Conservation (phyloP, 1,284 basidiomycete species). For the Ganoderma lucidum region DNA sequence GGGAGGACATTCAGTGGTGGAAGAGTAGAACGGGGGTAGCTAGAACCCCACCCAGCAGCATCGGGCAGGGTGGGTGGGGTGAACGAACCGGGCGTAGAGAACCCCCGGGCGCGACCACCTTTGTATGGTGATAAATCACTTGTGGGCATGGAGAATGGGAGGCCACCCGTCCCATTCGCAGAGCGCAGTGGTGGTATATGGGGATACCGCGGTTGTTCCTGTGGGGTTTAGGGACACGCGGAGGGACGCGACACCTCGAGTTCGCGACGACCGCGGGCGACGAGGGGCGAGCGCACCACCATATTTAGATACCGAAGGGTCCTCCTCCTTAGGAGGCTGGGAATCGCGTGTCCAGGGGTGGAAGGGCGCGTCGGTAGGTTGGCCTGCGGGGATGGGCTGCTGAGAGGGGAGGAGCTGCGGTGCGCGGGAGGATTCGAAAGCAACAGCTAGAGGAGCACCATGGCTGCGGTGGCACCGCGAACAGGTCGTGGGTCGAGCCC, state of each 20-base stretch:
- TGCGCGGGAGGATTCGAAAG: slow-evolving; percentile 16
- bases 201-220: slow-evolving; percentile 74
- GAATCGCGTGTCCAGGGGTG: slow-evolving; percentile 41
- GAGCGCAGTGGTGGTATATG: slow-evolving; percentile 75
- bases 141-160: slow-evolving; percentile 67
- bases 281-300: slow-evolving; percentile 69
- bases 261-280: slow-evolving; percentile 86
- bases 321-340: slow-evolving; percentile 45
- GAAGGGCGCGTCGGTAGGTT: slow-evolving; percentile 42
- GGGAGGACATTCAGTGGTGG: slow-evolving; percentile 85
- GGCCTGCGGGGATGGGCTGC: slow-evolving; percentile 56
- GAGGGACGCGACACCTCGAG: slow-evolving; percentile 93
- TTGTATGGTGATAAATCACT: slow-evolving; percentile 52
- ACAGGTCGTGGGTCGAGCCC: too few species aligned
- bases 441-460: too few species aligned
- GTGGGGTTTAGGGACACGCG: slow-evolving; percentile 82
- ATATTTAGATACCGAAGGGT: slow-evolving; percentile 54
- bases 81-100: slow-evolving; percentile 82
- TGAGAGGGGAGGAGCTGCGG: slow-evolving; percentile 53
- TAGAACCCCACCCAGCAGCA: slow-evolving; percentile 62
- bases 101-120: slow-evolving; percentile 73
- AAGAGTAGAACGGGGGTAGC: slow-evolving; percentile 70
- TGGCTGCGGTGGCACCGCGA: too few species aligned
- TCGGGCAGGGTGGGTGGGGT: slow-evolving; percentile 67
- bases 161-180: slow-evolving; percentile 68